These are phyloP conservation scores for Verticillium isaacii DNA, from an alignment of 2,329 filamentous ascomycete species.

Conservation along the genomic window DNA sequence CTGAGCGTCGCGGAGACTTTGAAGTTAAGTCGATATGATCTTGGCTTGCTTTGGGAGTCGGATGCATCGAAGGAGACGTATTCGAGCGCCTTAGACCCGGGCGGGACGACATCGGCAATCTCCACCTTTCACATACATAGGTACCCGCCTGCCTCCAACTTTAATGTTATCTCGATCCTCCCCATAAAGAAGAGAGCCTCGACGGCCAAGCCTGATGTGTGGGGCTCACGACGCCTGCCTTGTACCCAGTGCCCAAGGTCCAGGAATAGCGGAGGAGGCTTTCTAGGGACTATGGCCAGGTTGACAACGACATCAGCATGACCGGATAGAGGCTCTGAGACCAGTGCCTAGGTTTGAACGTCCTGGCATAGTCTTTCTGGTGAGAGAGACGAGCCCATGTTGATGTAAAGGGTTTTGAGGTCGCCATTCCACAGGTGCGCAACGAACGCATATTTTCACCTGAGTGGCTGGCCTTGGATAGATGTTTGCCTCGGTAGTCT, in stretches of 20 bases:
- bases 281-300: neutral
- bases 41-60: too few relatives aligned
- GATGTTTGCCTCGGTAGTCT: neutral
- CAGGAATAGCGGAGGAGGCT: neutral
- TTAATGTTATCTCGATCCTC: too few relatives aligned
- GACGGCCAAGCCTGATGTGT: conserved; percentile 6
- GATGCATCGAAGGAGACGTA: too few relatives aligned
- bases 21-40: too few relatives aligned
- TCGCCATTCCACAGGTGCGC: conserved; percentile 1
- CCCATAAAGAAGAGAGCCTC: conserved; percentile 5
- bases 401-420: neutral
- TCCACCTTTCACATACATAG: too few relatives aligned
- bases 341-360: conserved; percentile 4
- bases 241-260: conserved; percentile 4
- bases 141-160: too few relatives aligned
- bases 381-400: conserved; percentile 1
- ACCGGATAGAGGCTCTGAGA: neutral
- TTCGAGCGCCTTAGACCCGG: too few relatives aligned
- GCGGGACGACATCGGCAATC: too few relatives aligned
- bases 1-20: too few relatives aligned
- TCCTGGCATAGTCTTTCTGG: conserved; percentile 4
- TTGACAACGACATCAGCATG: neutral
- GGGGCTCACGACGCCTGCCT: conserved; percentile 2
- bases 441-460: neutral
- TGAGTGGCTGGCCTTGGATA: neutral